Evolutionary conservation across 2,329 filamentous ascomycete genomes (phyloP).

Genomic region (Penicillium janthinellum): DNA sequence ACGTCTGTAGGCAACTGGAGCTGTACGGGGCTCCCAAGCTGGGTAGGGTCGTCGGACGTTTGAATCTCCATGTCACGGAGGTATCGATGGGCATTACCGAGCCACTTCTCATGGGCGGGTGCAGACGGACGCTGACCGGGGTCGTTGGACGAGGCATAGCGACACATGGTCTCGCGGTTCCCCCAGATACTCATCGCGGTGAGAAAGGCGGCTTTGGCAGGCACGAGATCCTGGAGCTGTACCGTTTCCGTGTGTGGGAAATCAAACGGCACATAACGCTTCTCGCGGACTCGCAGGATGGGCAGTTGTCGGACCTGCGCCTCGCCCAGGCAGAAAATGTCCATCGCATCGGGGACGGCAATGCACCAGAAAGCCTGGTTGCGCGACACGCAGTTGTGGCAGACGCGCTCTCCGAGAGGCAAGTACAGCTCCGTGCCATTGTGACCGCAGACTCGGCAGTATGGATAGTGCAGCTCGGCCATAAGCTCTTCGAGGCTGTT

Average conservation of each 20-base stretch:
- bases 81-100: not conserved
- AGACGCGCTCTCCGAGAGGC: slow-evolving; percentile 15
- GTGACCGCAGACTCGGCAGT: slow-evolving; percentile 15
- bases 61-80: not conserved
- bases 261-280: no score
- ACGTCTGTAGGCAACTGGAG: not conserved
- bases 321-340: not conserved
- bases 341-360: not conserved
- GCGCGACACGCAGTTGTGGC: slow-evolving; percentile 8
- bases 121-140: no score
- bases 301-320: not conserved
- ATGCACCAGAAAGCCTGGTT: slow-evolving; percentile 13
- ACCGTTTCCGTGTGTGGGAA: no score
- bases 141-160: not conserved
- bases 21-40: not conserved
- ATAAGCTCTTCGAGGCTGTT: slow-evolving; percentile 3
- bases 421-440: slow-evolving; percentile 9
- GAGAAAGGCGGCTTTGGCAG: slow-evolving; percentile 1
- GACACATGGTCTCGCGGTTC: not conserved
- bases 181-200: not conserved
- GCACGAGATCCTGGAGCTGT: not conserved
- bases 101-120: not conserved
- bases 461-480: slow-evolving; percentile 7
- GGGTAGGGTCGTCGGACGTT: not conserved
- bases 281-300: not conserved